Evolutionary conservation across 2,329 filamentous ascomycete species (phyloP).

Genomic region (Fusarium anguioides): DNA sequence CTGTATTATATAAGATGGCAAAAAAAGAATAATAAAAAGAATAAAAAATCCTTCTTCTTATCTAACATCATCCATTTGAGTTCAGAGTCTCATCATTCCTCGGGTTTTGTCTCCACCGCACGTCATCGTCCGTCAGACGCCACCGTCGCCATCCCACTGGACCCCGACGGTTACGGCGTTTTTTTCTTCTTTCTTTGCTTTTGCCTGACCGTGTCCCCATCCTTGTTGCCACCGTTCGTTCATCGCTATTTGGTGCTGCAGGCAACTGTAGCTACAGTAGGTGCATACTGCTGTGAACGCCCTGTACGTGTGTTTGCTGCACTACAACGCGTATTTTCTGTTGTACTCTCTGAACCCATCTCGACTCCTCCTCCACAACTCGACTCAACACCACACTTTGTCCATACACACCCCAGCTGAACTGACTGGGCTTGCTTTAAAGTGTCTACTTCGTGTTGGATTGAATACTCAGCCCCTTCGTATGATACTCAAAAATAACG

Average conservation of each 20-base stretch:
- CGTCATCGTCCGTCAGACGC: conserved; percentile 42
- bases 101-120: conserved; percentile 34
- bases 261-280: too few species aligned
- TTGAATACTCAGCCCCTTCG: neutral
- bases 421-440: neutral
- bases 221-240: conserved; percentile 32
- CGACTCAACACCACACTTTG: neutral
- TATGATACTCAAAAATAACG: too few species aligned
- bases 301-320: conserved; percentile 18
- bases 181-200: neutral
- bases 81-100: conserved; percentile 1
- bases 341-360: neutral
- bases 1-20: neutral
- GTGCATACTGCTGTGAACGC: conserved; percentile 3
- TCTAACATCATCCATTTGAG: neutral
- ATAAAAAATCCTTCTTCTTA: neutral
- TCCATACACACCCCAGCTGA: neutral
- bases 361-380: neutral
- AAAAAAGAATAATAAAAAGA: neutral
- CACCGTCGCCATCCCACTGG: conserved; percentile 36
- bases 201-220: neutral
- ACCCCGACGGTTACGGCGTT: conserved; percentile 31
- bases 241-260: conserved; percentile 13
- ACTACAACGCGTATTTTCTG: neutral
- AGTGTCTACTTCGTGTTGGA: neutral